Conservation (phyloP, 352 stramenopile genomes). For the Phytophthora cryptogea region DNA sequence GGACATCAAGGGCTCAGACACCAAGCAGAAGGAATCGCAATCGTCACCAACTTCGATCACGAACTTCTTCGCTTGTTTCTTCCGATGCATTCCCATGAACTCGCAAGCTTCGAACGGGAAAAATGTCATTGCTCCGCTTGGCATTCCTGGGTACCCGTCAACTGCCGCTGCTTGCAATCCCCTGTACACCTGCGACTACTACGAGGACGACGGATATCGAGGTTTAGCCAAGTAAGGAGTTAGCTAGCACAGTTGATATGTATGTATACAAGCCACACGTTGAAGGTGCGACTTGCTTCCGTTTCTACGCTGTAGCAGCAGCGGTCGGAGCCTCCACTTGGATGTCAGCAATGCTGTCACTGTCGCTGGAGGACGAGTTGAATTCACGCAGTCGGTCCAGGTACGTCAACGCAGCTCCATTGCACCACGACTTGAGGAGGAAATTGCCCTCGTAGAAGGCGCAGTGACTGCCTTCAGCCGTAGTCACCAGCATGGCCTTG, state of each 20-base stretch:
- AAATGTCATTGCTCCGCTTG: conserved; percentile 40
- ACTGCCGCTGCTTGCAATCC: conserved; percentile 44
- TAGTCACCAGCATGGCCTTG: conserved; percentile 59
- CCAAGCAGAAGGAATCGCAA: conserved; percentile 4
- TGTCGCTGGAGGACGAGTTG: conserved; percentile 3
- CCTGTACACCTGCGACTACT: conserved; percentile 62
- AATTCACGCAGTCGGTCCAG: conserved; percentile 63
- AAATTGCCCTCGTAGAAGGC: conserved; percentile 74
- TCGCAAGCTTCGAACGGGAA: conserved; percentile 17
- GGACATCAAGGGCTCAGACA: conserved; percentile 34
- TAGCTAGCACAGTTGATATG: conserved; percentile 15
- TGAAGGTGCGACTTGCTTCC: conserved; percentile 7
- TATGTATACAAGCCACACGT: conserved; percentile 18
- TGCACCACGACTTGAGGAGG: conserved; percentile 68
- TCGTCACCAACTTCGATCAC: conserved; percentile 4
- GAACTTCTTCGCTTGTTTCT: conserved; percentile 41
- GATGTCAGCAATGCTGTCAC: neutral
- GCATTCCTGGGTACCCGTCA: conserved; percentile 47
- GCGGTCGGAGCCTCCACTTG: conserved; percentile 4
- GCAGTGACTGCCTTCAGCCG: conserved; percentile 68
- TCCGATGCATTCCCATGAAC: conserved; percentile 32
- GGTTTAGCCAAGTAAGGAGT: conserved; percentile 16
- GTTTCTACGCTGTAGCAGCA: conserved; percentile 28
- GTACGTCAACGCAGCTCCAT: conserved; percentile 64
- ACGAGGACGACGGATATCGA: conserved; percentile 51